phyloP scores from a whole-genome alignment of 768 basidiomycete genomes.

The Zangia roseola region DNA sequence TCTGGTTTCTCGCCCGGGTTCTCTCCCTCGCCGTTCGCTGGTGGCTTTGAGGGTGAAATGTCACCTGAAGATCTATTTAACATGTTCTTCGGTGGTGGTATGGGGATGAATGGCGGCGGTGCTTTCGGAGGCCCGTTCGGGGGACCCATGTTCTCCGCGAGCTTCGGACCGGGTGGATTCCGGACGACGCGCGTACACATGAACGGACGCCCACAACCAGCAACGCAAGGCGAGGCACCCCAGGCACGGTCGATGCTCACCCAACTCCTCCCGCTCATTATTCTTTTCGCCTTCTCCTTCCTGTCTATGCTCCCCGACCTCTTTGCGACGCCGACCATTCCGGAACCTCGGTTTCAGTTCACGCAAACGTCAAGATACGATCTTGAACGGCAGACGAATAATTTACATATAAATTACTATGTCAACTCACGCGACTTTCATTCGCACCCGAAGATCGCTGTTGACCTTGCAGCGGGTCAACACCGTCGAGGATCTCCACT shows the following conservation, averaged over 20 bases:
- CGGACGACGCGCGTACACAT: constrained; percentile 56
- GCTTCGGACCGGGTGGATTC: constrained; percentile 85
- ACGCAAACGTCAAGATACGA: constrained; percentile 57
- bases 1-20: constrained; percentile 51
- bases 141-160: constrained; percentile 65
- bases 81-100: constrained; percentile 89
- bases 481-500: constrained; percentile 34
- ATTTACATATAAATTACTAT: constrained; percentile 75
- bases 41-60: constrained; percentile 76
- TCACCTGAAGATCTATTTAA: constrained; percentile 97
- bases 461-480: constrained; percentile 56
- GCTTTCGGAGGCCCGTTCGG: constrained; percentile 52
- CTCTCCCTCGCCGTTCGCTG: constrained; percentile 47
- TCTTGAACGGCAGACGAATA: constrained; percentile 67
- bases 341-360: constrained; percentile 83
- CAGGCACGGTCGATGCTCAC: constrained; percentile 60
- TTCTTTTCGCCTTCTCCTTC: constrained; percentile 83
- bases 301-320: constrained; percentile 77
- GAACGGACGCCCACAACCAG: constrained; percentile 37
- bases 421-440: constrained; percentile 78
- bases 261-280: constrained; percentile 81
- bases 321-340: constrained; percentile 61
- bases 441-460: constrained; percentile 72
- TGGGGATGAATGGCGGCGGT: constrained; percentile 38
- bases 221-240: constrained; percentile 37